Evolutionary conservation across 1,284 basidiomycete species (phyloP), one percentile per base, ranked within the genome.

Genomic region (Vanrija pseudolonga): DNA sequence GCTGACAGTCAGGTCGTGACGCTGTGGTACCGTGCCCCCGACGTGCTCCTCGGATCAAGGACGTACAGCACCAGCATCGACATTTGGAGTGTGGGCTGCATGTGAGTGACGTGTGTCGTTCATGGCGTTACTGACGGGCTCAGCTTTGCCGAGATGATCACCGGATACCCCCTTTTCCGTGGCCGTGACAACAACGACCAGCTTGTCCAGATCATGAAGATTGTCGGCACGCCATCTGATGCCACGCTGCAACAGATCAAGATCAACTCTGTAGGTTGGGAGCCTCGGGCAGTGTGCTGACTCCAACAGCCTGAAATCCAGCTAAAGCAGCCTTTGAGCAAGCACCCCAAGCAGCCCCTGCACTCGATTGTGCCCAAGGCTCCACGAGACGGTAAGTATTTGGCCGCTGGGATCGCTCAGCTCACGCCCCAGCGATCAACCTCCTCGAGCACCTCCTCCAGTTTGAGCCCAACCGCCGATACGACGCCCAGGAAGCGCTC

Each of bases 111-210:
- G 22, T 23, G 6, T 19, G 19, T 8, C 3, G 28, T 2, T 40
- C 18, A 28, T 41, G 15, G 22, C 19, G 26, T 7, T 26, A n/a
- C 39, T 53, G 28, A 44, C 26, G 23, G 9, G 24, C n/a, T n/a
- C 17, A 19, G 71, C 55, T 72, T 74, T 45, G 73, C 74, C 38
- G 78, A 80, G 64, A 83, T 83, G 82, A 98, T 99, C 62, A 89
- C 91, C 23, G 96, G 96, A 3, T 88, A 95, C 15, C 96, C 96
- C 15, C 82, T 99, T 39, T 98, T 99, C 83, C 84, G 96, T 61
- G 96, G 96, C 19, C 82, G 95, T 59, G 96, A 99, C 76, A 98
- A 98, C 72, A 89, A 94, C 66, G 96, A 99, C 76, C 96, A 99
- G 73, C 81, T 99, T 14, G 83, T 95, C 50, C 94, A 97, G 71